Conservation (phyloP, 2,329 filamentous ascomycete genomes). For the Phialocephala sp. region DNA sequence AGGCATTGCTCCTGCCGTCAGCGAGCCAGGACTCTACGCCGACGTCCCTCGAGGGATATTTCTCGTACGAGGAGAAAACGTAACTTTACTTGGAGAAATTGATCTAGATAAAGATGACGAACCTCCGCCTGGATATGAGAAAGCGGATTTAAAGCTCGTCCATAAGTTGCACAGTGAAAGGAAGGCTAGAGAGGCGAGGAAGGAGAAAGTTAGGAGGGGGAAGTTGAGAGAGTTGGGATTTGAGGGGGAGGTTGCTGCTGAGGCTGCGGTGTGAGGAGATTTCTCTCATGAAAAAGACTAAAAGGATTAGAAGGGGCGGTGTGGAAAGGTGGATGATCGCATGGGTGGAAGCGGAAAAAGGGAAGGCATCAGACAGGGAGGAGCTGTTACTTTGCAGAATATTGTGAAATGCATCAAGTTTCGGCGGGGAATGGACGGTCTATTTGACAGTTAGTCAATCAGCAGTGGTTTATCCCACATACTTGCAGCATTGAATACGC, state of each 20-base stretch:
- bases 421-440: constrained; percentile 25
- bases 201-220: constrained; percentile 73
- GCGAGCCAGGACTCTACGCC: constrained; percentile 67
- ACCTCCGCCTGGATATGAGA: constrained; percentile 70
- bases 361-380: neutral
- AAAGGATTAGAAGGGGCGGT: neutral
- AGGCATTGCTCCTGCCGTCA: constrained; percentile 39
- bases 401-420: constrained; percentile 56
- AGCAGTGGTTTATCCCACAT: constrained; percentile 15
- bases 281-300: neutral
- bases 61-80: constrained; percentile 93
- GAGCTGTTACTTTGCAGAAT: constrained; percentile 49
- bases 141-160: constrained; percentile 71
- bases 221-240: constrained; percentile 82
- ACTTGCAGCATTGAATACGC: constrained; percentile 11
- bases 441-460: constrained; percentile 1
- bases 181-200: constrained; percentile 70
- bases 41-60: constrained; percentile 88
- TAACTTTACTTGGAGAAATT: constrained; percentile 93
- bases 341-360: constrained; percentile 20
- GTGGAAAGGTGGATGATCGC: constrained; percentile 5
- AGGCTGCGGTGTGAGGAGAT: constrained; percentile 51
- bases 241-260: constrained; percentile 82
- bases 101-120: constrained; percentile 97
- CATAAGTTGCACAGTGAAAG: constrained; percentile 75